phyloP scores from a whole-genome alignment of 495 filamentous ascomycete genomes.

The Aspergillus bridgeri region DNA sequence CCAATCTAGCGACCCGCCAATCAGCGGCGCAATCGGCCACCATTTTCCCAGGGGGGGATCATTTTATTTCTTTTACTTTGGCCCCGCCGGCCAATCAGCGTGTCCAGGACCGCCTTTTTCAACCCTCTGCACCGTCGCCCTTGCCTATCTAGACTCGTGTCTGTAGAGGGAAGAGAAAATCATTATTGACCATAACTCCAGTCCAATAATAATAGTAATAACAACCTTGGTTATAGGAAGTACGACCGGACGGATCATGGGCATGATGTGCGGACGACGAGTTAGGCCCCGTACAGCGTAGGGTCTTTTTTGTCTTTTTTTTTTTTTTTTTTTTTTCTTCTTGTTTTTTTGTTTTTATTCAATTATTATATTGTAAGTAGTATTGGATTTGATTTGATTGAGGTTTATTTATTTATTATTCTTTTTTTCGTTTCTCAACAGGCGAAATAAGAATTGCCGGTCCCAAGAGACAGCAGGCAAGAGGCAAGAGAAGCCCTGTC shows the following conservation, averaged over 20 bases:
- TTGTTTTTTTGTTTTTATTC: slow-evolving; percentile 11
- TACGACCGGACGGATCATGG: background rate
- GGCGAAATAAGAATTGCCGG: slow-evolving; percentile 1
- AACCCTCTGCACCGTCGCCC: background rate
- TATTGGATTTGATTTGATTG: too few species aligned
- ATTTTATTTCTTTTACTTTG: slow-evolving; percentile 13
- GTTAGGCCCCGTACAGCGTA: background rate
- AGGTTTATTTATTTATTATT: background rate
- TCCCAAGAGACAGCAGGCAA: background rate
- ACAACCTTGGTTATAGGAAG: background rate
- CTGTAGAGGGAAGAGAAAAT: background rate
- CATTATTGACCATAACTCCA: too few species aligned
- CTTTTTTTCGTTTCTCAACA: slow-evolving; percentile 2
- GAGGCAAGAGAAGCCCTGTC: slow-evolving; percentile 2
- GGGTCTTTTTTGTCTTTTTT: slow-evolving; percentile 7
- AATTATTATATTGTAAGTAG: background rate
- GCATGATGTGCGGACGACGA: background rate
- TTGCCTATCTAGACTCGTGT: background rate
- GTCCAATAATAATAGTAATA: background rate
- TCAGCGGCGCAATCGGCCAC: slow-evolving; percentile 14
- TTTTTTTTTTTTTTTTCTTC: background rate
- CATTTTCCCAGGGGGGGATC: slow-evolving; percentile 13
- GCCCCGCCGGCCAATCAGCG: slow-evolving; percentile 12
- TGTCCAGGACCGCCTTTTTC: slow-evolving; percentile 3
- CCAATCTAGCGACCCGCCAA: slow-evolving; percentile 18